Percentiles rank a stretch among this genome's conserved stretches.
Conservation (phyloP, 176 grass and related monocot species). For the Cenchrus purpureus region DNA sequence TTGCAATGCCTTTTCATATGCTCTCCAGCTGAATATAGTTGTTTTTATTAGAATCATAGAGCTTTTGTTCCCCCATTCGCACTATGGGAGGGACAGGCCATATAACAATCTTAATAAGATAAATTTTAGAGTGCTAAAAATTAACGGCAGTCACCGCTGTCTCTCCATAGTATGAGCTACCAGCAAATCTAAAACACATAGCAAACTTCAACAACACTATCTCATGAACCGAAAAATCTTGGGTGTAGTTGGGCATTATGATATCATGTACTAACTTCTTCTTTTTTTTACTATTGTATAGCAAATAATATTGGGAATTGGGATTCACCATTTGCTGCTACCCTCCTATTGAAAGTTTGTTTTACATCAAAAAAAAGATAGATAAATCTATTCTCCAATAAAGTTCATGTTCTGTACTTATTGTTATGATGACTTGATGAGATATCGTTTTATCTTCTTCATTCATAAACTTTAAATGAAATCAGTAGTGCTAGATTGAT, state of each 20-base stretch:
- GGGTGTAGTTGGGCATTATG: background rate
- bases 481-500: too few species aligned
- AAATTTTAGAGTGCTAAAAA: too few species aligned
- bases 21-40: background rate
- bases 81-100: background rate
- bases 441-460: too few species aligned
- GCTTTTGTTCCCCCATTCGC: background rate
- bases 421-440: too few species aligned
- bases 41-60: background rate
- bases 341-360: background rate
- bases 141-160: background rate
- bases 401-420: background rate
- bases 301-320: background rate
- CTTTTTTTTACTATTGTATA: background rate
- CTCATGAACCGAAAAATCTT: background rate
- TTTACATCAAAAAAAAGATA: background rate
- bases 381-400: background rate
- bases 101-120: background rate
- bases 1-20: background rate
- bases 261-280: background rate
- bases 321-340: background rate
- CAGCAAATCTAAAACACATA: background rate
- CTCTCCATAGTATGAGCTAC: background rate
- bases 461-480: too few species aligned
- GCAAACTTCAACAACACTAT: background rate